Conservation (phyloP, 805 yeast genomes). For the Ogataea sp. region DNA sequence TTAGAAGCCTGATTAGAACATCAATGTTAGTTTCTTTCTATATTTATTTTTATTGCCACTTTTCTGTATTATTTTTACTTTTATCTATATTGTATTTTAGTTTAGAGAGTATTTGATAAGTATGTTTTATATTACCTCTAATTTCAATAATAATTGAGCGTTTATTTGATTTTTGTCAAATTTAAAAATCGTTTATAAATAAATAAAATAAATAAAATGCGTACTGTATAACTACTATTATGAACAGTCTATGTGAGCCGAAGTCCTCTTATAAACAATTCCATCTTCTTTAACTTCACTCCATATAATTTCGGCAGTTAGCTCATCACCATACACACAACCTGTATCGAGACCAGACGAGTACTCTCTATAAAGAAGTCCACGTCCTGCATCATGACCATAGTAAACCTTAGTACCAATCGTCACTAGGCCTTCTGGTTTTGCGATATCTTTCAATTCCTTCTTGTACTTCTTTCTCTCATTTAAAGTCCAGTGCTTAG, state of each 20-base stretch:
- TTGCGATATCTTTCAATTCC: not conserved
- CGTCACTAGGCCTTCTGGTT: not conserved
- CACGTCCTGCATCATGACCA: constrained; percentile 85
- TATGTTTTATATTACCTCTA: too few species aligned
- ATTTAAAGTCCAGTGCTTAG: constrained; percentile 22
- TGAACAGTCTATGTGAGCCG: constrained; percentile 22
- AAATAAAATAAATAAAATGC: too few species aligned
- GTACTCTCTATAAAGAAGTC: constrained; percentile 55
- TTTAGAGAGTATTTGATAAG: too few species aligned
- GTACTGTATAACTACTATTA: not conserved
- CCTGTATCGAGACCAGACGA: constrained; percentile 79
- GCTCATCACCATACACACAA: constrained; percentile 67
- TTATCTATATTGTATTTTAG: too few species aligned
- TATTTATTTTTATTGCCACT: too few species aligned
- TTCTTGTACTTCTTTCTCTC: constrained; percentile 10
- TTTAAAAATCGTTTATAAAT: too few species aligned
- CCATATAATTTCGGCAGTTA: constrained; percentile 56
- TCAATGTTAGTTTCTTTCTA: too few species aligned
- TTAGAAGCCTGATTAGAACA: too few species aligned
- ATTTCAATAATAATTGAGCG: too few species aligned
- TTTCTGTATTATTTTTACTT: too few species aligned
- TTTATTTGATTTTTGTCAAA: too few species aligned
- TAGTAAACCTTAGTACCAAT: constrained; percentile 47
- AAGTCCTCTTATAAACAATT: constrained; percentile 18
- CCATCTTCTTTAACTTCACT: constrained; percentile 15